These are phyloP conservation scores for Penicillium tannophilum DNA, from an alignment of 495 filamentous ascomycete genomes.

Conservation along the genomic window DNA sequence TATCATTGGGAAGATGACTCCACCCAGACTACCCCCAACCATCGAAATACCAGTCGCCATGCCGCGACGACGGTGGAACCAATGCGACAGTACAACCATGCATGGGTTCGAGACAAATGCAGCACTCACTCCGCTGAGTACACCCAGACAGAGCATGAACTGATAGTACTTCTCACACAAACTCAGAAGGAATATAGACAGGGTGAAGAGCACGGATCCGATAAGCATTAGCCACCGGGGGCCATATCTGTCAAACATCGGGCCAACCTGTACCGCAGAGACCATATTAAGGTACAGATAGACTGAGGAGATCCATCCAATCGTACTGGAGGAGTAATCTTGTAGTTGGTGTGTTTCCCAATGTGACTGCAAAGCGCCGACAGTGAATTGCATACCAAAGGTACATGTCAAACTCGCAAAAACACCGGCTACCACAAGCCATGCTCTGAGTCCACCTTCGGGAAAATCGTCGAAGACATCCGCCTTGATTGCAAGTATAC, in stretches of 20 bases:
- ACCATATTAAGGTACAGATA: constrained; percentile 2
- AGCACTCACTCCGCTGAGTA: constrained; percentile 50
- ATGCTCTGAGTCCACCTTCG: constrained; percentile 67
- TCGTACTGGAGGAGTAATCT: constrained; percentile 43
- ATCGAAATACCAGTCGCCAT: constrained; percentile 70
- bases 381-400: constrained; percentile 45
- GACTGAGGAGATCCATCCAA: constrained; percentile 54
- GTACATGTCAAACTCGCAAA: constrained; percentile 64
- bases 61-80: constrained; percentile 67
- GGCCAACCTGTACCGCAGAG: constrained; percentile 36
- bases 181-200: constrained; percentile 65
- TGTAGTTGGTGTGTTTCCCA: constrained; percentile 50
- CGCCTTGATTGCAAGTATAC: not conserved
- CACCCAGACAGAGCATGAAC: constrained; percentile 42
- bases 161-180: constrained; percentile 47
- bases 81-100: constrained; percentile 59
- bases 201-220: constrained; percentile 64
- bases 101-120: constrained; percentile 62
- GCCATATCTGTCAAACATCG: constrained; percentile 76
- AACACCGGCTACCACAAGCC: constrained; percentile 64
- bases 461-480: constrained; percentile 31
- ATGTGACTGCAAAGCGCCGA: constrained; percentile 60
- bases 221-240: constrained; percentile 64
- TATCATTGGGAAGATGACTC: constrained; percentile 63
- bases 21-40: constrained; percentile 61